A percentile compares a stretch with the other conserved stretches of the same genome.
Evolutionary conservation across 208 protist genomes (phyloP).

Genomic region (Polymyxa betae): DNA sequence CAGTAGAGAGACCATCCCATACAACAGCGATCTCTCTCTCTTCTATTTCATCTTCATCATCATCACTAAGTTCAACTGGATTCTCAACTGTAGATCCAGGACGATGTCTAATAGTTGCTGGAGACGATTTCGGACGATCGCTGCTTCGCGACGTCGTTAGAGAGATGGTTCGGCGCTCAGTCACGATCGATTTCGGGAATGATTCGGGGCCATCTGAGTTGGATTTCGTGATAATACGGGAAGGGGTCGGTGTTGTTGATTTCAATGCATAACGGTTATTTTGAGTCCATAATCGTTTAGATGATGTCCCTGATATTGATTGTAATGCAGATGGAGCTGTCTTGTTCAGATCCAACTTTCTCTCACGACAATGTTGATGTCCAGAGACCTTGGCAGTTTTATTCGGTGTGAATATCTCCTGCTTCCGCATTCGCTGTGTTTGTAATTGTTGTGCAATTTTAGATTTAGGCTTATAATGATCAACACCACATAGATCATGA

Average conservation of each 20-base stretch:
- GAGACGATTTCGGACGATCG: no score
- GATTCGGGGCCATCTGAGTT: no score
- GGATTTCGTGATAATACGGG: no score
- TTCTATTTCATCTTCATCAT: background rate
- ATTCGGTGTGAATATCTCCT: background rate
- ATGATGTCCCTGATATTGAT: background rate
- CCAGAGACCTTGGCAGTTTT: background rate
- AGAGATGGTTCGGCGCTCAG: background rate
- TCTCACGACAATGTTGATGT: no score
- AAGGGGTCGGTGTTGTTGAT: background rate
- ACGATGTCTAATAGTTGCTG: background rate
- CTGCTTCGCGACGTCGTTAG: background rate
- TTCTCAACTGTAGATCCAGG: background rate
- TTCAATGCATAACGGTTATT: background rate
- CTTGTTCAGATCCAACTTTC: no score
- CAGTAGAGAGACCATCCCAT: background rate
- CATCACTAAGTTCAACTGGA: constrained; percentile 39
- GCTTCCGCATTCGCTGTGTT: background rate
- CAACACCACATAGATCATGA: background rate
- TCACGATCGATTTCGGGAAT: background rate
- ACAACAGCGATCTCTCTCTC: background rate
- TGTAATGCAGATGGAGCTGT: background rate
- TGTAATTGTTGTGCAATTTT: background rate
- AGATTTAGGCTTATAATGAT: background rate
- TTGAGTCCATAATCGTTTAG: background rate